A percentile compares a stretch with the other conserved stretches of the same genome.
Evolutionary conservation across 2,329 filamentous ascomycete species (phyloP).

Genomic region (Diaporthe eres): DNA sequence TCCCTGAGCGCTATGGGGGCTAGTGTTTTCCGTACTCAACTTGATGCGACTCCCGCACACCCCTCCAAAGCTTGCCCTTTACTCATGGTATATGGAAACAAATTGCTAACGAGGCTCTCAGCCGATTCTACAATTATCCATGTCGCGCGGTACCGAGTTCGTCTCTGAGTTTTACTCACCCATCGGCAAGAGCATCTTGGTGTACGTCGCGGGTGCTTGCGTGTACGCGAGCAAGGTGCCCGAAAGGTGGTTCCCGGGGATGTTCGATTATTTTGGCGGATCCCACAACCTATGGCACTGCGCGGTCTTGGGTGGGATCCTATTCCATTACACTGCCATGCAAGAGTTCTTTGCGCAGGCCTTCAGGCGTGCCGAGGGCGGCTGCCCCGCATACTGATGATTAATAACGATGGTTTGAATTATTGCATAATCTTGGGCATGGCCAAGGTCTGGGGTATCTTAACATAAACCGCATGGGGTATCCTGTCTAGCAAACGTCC

Average conservation of each 20-base stretch:
- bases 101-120: neutral
- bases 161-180: conserved; percentile 92
- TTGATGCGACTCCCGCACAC: too few relatives aligned
- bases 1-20: neutral
- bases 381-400: conserved; percentile 66
- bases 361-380: conserved; percentile 76
- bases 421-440: conserved; percentile 20
- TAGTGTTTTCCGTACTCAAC: neutral
- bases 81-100: too few relatives aligned
- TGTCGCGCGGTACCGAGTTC: conserved; percentile 83
- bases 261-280: conserved; percentile 95
- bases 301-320: conserved; percentile 91
- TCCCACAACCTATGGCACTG: conserved; percentile 99
- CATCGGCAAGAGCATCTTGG: conserved; percentile 85
- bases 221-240: conserved; percentile 94
- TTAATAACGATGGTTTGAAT: conserved; percentile 2
- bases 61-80: too few relatives aligned
- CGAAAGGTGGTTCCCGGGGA: conserved; percentile 91
- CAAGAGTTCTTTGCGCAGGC: conserved; percentile 90
- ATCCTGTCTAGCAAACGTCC: conserved; percentile 31
- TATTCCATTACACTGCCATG: conserved; percentile 99
- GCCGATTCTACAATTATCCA: conserved; percentile 86
- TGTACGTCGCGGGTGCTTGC: conserved; percentile 87
- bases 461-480: conserved; percentile 26
- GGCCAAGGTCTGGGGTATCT: conserved; percentile 37